A percentile compares a stretch with the other conserved stretches of the same genome.
Evolutionary conservation across 2,329 filamentous ascomycete genomes (phyloP).

Genomic region (Fusarium continuum): DNA sequence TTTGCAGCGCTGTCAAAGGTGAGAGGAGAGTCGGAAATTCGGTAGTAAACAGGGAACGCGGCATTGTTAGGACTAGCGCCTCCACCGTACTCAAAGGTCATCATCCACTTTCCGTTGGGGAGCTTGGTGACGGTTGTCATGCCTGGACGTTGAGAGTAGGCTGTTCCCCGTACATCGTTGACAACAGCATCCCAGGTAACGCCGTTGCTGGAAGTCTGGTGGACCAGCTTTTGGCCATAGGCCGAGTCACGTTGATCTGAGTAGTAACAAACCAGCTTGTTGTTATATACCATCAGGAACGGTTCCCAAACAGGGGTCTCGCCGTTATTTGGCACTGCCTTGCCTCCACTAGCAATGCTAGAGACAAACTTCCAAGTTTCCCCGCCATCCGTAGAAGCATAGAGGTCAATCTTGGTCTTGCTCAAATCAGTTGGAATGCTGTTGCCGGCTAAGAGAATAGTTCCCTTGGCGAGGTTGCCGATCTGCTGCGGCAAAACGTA

Average conservation of each 20-base stretch:
- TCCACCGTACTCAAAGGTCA: conserved; percentile 22
- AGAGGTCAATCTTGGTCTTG: conserved; percentile 24
- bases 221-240: conserved; percentile 56
- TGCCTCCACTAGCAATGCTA: conserved; percentile 17
- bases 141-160: conserved; percentile 1
- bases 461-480: conserved; percentile 59
- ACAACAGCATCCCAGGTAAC: conserved; percentile 66
- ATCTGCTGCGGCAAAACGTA: conserved; percentile 68
- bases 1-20: background rate
- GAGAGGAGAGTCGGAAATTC: conserved; percentile 15
- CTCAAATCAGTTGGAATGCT: background rate
- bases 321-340: conserved; percentile 1
- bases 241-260: conserved; percentile 12
- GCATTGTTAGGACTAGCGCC: background rate
- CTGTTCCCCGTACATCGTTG: conserved; percentile 65
- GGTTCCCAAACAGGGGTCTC: conserved; percentile 26
- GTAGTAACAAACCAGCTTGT: conserved; percentile 19
- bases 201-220: conserved; percentile 69
- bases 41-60: conserved; percentile 10
- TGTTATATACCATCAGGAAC: conserved; percentile 14
- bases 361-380: conserved; percentile 21
- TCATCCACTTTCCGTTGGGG: conserved; percentile 12
- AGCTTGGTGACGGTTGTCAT: conserved; percentile 21
- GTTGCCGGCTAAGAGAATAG: conserved; percentile 21
- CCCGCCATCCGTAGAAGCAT: conserved; percentile 11